Percentiles rank a stretch among this genome's conserved stretches.
Conservation (phyloP, 2,329 filamentous ascomycete genomes). For the Lachnellula cervina region DNA sequence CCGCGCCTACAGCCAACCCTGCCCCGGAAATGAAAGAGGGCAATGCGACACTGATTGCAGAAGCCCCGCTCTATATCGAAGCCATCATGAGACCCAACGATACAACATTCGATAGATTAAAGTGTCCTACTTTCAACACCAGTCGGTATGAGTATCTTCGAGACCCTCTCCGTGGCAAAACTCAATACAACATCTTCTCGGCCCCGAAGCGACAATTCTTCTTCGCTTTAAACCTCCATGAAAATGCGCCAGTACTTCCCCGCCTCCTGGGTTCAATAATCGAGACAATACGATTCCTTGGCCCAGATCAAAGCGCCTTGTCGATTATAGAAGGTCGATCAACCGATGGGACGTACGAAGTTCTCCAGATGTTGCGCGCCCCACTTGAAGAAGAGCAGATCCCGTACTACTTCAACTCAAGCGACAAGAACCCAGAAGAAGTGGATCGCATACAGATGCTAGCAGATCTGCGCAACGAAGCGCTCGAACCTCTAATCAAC, state of each 20-base stretch:
- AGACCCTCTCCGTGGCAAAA: neutral
- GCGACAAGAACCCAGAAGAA: slow-evolving; percentile 39
- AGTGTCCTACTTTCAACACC: slow-evolving; percentile 4
- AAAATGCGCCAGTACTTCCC: slow-evolving; percentile 38
- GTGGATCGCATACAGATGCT: slow-evolving; percentile 44
- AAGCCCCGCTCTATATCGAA: slow-evolving; percentile 5
- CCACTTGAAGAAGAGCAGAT: slow-evolving; percentile 37
- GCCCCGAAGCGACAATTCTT: slow-evolving; percentile 34
- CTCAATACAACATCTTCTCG: neutral
- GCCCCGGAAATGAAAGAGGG: neutral
- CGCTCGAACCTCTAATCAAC: slow-evolving; percentile 41
- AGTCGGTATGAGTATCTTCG: slow-evolving; percentile 13
- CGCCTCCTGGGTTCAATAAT: slow-evolving; percentile 48
- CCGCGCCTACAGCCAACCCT: too few relatives aligned
- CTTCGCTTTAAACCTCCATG: slow-evolving; percentile 49
- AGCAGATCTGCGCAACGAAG: slow-evolving; percentile 48
- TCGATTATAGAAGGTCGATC: slow-evolving; percentile 54
- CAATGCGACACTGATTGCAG: neutral
- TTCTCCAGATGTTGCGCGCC: slow-evolving; percentile 39
- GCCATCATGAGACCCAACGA: slow-evolving; percentile 14
- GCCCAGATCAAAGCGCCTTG: slow-evolving; percentile 45
- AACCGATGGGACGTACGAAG: slow-evolving; percentile 47
- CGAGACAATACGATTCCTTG: slow-evolving; percentile 45
- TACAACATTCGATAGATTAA: slow-evolving; percentile 3
- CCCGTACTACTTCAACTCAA: slow-evolving; percentile 40